Evolutionary conservation across 345 rosid genomes (phyloP), one percentile per base, ranked within the genome.

Genomic region (Citrus inodora): DNA sequence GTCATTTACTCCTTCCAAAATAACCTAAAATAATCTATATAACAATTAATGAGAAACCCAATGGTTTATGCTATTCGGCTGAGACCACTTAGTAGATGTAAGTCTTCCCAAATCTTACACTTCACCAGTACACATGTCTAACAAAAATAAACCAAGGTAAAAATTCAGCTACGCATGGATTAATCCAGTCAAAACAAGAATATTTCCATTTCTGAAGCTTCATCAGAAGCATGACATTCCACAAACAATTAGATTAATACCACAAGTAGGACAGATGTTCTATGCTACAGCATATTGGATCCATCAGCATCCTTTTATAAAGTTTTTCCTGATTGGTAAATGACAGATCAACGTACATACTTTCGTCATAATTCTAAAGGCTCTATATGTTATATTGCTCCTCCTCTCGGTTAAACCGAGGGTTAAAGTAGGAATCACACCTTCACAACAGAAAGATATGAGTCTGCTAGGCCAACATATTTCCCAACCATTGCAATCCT

Each of bases 401-500:
- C 19, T 60, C 40, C 48, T 65, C 46, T 48, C 2, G 22, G 48
- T 30, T 24, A 64, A 81, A 72, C 42, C 35, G 24, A 60, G 42
- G 19, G 42, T 30, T 30, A 32, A 75, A 69, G 38, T 35, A 22
- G 28, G 59, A 53, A 77, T 22, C 75, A 61, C 69, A 92, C 99
- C 98, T 96, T 96, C 60, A 94, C 86, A 80, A 96, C 98, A 11
- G 99, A 96, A 68, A 96, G 90, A 88, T 96, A 96, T 2, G 98
- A 90, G 89, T 96, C 99, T 2, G 97, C 78, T 77, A 94, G 90
- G 83, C 97, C 99, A 75, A 94, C 87, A 66, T 96, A 96, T 82
- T 96, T 96, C 76, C 99, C 99, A 81, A 96, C 98, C 92, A 96
- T 89, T 13, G 98, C 98, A 85, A 96, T 96, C 81, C 82, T 89